Evolutionary conservation across 2,329 filamentous ascomycete species (phyloP).

Genomic region (Venturia nashicola): DNA sequence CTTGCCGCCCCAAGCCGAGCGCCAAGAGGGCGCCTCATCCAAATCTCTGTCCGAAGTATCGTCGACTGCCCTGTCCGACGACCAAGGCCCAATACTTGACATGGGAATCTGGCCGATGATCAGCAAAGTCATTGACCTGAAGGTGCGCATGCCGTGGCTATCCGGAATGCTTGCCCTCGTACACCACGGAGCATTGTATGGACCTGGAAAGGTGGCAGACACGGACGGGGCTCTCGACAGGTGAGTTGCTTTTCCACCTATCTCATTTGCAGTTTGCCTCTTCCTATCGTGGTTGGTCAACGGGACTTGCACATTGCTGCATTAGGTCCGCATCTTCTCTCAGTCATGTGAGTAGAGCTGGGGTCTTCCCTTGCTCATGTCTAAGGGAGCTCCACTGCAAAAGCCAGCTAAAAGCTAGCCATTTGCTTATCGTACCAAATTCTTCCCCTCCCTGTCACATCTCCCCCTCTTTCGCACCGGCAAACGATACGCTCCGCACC

Average conservation of each 20-base stretch:
- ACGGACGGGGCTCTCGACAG: constrained; percentile 75
- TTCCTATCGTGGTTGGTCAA: constrained; percentile 20
- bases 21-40: constrained; percentile 1
- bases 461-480: not conserved
- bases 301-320: constrained; percentile 3
- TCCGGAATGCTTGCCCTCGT: constrained; percentile 60
- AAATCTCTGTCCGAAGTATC: not conserved
- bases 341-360: constrained; percentile 5
- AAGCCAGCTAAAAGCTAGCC: not conserved
- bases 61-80: constrained; percentile 15
- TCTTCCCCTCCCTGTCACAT: not conserved
- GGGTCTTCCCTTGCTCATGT: not conserved
- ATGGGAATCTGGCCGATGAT: constrained; percentile 69
- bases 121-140: constrained; percentile 60
- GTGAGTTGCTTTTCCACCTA: constrained; percentile 47
- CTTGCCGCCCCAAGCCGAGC: not conserved
- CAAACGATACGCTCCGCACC: not conserved
- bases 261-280: constrained; percentile 14
- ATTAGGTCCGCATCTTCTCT: constrained; percentile 5
- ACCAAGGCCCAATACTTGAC: constrained; percentile 51
- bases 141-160: constrained; percentile 83
- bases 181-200: constrained; percentile 60
- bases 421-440: constrained; percentile 1
- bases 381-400: not conserved
- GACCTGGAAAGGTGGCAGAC: constrained; percentile 63